Percentiles rank a stretch among this genome's conserved stretches.
Conservation (phyloP, 1,284 basidiomycete species). For the Meripilus lineatus region DNA sequence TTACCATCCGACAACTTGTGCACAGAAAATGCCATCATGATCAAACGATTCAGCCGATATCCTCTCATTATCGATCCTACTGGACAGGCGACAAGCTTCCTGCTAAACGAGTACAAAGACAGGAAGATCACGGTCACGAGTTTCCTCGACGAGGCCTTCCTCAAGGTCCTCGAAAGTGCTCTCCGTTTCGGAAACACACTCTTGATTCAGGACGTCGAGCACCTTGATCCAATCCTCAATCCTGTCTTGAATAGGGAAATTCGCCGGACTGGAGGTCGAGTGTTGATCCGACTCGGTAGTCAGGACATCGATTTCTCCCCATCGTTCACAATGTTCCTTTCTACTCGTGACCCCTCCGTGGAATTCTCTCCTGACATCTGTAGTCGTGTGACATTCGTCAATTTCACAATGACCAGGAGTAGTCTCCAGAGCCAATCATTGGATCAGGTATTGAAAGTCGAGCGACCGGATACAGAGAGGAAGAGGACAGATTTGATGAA, state of each 20-base stretch:
- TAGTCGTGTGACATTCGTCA: conserved; percentile 98
- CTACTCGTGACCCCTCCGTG: conserved; percentile 94
- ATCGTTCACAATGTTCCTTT: conserved; percentile 98
- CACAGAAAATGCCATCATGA: conserved; percentile 98
- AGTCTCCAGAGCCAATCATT: conserved; percentile 98
- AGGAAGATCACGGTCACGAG: conserved; percentile 98
- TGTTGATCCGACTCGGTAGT: conserved; percentile 95
- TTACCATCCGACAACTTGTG: conserved; percentile 94
- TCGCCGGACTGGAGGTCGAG: conserved; percentile 91
- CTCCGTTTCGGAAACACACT: conserved; percentile 97
- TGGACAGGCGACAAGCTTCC: conserved; percentile 94
- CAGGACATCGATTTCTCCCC: conserved; percentile 99
- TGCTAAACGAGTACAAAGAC: conserved; percentile 93
- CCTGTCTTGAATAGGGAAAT: conserved; percentile 98
- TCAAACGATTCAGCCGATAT: conserved; percentile 97
- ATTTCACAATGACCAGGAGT: conserved; percentile 99
- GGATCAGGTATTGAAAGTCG: conserved; percentile 95
- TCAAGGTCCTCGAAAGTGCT: conserved; percentile 98
- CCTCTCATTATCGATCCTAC: conserved; percentile 98
- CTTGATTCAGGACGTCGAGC: conserved; percentile 97
- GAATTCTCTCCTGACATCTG: conserved; percentile 99
- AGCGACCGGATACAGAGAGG: conserved; percentile 94
- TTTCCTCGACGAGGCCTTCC: conserved; percentile 98
- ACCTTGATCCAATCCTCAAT: conserved; percentile 97
- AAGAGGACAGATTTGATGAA: conserved; percentile 99